Percentiles rank a stretch among this genome's conserved stretches.
phyloP scores from a whole-genome alignment of 306 rosid genomes.

The Trifolium pratense region DNA sequence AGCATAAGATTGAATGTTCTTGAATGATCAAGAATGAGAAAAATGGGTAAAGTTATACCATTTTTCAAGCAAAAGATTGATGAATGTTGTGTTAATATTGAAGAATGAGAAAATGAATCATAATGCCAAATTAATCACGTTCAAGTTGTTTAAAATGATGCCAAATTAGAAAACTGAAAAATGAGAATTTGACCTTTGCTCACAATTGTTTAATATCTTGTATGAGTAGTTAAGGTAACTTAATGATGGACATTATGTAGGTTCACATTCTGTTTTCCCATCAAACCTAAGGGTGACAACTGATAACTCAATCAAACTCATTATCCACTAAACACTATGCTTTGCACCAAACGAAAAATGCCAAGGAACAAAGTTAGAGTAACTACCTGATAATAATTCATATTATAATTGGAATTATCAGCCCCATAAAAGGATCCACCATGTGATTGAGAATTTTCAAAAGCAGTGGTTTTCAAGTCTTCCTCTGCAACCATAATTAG shows the following conservation, averaged over 20 bases:
- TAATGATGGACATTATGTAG: constrained; percentile 1
- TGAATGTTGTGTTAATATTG: too few species aligned
- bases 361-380: constrained; percentile 17
- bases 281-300: not conserved
- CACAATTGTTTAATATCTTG: constrained; percentile 27
- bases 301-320: constrained; percentile 11
- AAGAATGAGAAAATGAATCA: too few species aligned
- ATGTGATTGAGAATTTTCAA: constrained; percentile 59
- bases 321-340: constrained; percentile 2
- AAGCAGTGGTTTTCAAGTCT: constrained; percentile 48
- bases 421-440: constrained; percentile 56
- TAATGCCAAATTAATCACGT: too few species aligned
- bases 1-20: too few species aligned
- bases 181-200: constrained; percentile 14
- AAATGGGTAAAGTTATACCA: too few species aligned
- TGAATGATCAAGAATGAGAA: too few species aligned
- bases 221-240: constrained; percentile 13
- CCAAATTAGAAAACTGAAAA: too few species aligned
- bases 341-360: constrained; percentile 31
- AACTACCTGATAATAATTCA: constrained; percentile 72
- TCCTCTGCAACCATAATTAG: constrained; percentile 57
- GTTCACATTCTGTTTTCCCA: constrained; percentile 4
- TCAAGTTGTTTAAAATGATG: too few species aligned
- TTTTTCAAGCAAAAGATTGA: too few species aligned
- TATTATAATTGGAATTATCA: constrained; percentile 53